phyloP scores from a whole-genome alignment of 805 yeast genomes.

The Isabelozyma heimii region DNA sequence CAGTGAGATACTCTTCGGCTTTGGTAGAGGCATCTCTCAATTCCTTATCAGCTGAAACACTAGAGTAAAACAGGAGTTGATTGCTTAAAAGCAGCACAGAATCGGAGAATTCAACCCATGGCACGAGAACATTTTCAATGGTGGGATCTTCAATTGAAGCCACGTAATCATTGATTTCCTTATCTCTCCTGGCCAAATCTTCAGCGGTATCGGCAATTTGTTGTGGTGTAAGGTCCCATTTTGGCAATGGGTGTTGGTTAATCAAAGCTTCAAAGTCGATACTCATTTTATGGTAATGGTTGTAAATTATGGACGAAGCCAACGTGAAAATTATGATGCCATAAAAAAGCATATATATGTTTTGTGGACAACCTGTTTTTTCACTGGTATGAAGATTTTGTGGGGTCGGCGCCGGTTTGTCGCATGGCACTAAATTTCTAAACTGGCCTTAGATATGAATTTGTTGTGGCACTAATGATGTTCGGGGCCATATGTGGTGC shows the following conservation, averaged over 20 bases:
- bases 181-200: constrained; percentile 41
- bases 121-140: constrained; percentile 54
- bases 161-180: constrained; percentile 49
- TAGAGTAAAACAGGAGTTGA: constrained; percentile 66
- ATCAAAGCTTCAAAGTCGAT: constrained; percentile 9
- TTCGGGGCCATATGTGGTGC: no score
- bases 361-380: background rate
- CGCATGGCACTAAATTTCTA: background rate
- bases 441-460: background rate
- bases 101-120: constrained; percentile 53
- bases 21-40: constrained; percentile 68
- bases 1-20: constrained; percentile 57
- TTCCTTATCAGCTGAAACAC: constrained; percentile 63
- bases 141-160: constrained; percentile 50
- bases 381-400: background rate
- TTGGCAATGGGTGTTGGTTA: constrained; percentile 25
- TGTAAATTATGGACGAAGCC: background rate
- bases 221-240: constrained; percentile 61
- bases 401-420: background rate
- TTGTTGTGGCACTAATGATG: background rate
- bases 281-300: constrained; percentile 4
- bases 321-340: background rate
- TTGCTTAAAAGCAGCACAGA: constrained; percentile 41
- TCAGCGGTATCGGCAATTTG: constrained; percentile 43
- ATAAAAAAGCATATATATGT: background rate